These are phyloP conservation scores for Trebouxia sp. DNA, from an alignment of 139 green algal genomes.

Conservation along the genomic window DNA sequence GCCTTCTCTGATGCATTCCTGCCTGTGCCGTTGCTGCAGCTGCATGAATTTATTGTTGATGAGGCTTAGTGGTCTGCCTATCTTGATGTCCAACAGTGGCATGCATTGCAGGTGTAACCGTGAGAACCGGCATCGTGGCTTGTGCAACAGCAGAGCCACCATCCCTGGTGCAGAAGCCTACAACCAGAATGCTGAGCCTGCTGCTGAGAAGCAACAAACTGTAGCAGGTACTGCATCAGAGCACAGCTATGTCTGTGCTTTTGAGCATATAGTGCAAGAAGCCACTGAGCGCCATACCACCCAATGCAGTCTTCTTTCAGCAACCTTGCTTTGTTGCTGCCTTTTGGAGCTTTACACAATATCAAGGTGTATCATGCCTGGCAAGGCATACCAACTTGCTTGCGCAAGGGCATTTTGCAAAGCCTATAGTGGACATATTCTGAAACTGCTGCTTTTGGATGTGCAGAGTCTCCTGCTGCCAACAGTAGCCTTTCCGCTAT, in stretches of 20 bases:
- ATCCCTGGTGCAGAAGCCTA: slow-evolving; percentile 36
- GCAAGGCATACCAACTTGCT: too few species aligned
- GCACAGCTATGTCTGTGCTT: not conserved
- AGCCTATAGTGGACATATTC: too few species aligned
- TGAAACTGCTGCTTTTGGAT: not conserved
- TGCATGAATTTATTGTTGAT: too few species aligned
- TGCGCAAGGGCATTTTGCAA: too few species aligned
- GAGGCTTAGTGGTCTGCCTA: too few species aligned
- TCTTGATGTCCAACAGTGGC: not conserved
- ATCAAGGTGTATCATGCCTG: too few species aligned
- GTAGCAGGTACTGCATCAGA: not conserved
- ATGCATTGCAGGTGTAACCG: slow-evolving; percentile 42
- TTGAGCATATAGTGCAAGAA: not conserved
- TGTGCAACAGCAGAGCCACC: slow-evolving; percentile 44
- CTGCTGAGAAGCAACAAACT: not conserved
- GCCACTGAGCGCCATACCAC: not conserved
- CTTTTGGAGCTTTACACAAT: too few species aligned
- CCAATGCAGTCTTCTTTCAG: too few species aligned
- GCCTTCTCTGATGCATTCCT: too few species aligned
- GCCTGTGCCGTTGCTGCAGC: too few species aligned
- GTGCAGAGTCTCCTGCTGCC: not conserved
- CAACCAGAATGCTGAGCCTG: not conserved
- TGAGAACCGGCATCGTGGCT: slow-evolving; percentile 41
- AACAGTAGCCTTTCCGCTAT: not conserved
- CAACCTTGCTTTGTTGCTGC: too few species aligned